These are phyloP conservation scores for Corylus heterophylla DNA, from an alignment of 306 rosid species.

Conservation along the genomic window DNA sequence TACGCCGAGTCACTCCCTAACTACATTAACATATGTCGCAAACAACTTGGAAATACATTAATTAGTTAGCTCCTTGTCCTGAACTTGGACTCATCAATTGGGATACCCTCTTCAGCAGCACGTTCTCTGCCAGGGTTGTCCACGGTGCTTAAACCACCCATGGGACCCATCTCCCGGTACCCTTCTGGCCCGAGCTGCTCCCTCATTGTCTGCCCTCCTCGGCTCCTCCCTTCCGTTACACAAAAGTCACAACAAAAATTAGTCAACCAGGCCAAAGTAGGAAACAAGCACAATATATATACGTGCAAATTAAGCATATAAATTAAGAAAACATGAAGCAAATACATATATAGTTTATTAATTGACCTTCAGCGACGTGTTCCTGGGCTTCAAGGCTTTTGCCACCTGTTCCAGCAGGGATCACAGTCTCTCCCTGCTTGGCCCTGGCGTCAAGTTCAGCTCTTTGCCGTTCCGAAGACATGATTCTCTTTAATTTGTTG, in stretches of 20 bases:
- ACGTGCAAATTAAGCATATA: too few relatives aligned
- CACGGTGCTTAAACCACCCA: conserved; percentile 65
- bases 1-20: neutral
- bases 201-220: conserved; percentile 65
- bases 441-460: conserved; percentile 31
- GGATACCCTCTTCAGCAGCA: conserved; percentile 53
- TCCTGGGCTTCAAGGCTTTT: conserved; percentile 42
- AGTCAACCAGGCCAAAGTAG: neutral
- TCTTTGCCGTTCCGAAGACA: conserved; percentile 29
- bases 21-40: neutral
- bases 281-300: too few relatives aligned
- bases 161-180: conserved; percentile 64
- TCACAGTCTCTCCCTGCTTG: conserved; percentile 33
- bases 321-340: too few relatives aligned
- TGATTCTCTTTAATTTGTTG: conserved; percentile 3
- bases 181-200: conserved; percentile 61
- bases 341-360: too few relatives aligned
- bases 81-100: conserved; percentile 68
- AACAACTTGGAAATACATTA: neutral
- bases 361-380: conserved; percentile 35
- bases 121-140: conserved; percentile 58
- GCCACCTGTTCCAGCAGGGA: conserved; percentile 39
- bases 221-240: conserved; percentile 41
- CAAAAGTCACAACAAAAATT: neutral
- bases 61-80: conserved; percentile 5